phyloP scores from a whole-genome alignment of 2,329 filamentous ascomycete genomes.

The Exophiala sp. region DNA sequence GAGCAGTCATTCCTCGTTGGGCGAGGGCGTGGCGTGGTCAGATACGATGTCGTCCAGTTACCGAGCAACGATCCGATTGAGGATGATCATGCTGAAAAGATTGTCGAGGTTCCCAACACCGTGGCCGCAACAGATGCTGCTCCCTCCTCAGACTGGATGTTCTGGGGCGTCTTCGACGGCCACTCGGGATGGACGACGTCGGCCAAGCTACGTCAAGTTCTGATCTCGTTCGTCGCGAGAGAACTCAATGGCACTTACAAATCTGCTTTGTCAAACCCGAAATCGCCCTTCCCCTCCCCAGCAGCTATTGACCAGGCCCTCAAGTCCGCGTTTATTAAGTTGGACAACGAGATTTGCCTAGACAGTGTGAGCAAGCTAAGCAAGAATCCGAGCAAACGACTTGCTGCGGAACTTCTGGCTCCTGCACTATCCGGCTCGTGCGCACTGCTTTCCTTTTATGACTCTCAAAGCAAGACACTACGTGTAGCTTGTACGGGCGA shows the following conservation, averaged over 20 bases:
- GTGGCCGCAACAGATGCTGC: slow-evolving; percentile 52
- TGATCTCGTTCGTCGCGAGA: slow-evolving; percentile 87
- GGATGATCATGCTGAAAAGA: slow-evolving; percentile 97
- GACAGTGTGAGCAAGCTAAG: slow-evolving; percentile 87
- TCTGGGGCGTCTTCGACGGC: slow-evolving; percentile 98
- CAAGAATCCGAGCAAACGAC: slow-evolving; percentile 80
- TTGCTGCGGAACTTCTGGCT: slow-evolving; percentile 83
- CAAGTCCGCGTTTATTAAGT: slow-evolving; percentile 78
- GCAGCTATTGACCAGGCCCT: slow-evolving; percentile 85
- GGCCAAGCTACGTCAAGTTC: slow-evolving; percentile 82
- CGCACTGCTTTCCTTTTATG: slow-evolving; percentile 92
- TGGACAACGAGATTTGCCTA: slow-evolving; percentile 92
- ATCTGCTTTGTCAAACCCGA: slow-evolving; percentile 53
- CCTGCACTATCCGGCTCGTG: slow-evolving; percentile 96
- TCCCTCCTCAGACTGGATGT: slow-evolving; percentile 82
- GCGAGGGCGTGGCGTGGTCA: slow-evolving; percentile 80
- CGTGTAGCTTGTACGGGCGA: slow-evolving; percentile 95
- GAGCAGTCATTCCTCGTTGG: slow-evolving; percentile 90
- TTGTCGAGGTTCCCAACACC: slow-evolving; percentile 74
- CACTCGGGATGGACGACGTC: slow-evolving; percentile 98
- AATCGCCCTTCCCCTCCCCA: slow-evolving; percentile 59
- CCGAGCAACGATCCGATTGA: slow-evolving; percentile 97
- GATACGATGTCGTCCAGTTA: slow-evolving; percentile 91
- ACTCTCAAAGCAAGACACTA: slow-evolving; percentile 76
- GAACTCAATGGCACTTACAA: slow-evolving; percentile 93